Evolutionary conservation across 1,284 basidiomycete species (phyloP), one percentile per base, ranked within the genome.

Genomic region (Entoloma clypeatum): DNA sequence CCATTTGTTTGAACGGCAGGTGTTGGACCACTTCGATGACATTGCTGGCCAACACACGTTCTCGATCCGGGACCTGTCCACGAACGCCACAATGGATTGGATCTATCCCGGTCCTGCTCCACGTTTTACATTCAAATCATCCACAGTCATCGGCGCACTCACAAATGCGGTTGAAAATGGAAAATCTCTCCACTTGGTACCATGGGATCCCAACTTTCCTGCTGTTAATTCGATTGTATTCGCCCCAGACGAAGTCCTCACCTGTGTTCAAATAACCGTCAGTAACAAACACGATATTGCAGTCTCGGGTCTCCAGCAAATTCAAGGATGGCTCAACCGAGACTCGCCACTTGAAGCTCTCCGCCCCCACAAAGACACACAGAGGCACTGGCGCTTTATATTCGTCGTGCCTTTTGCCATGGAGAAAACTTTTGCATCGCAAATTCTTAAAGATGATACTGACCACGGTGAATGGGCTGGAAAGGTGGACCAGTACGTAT

Each of bases 261-360:
- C 22, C 25, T 21, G 21, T 24, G 30, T 41, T 31, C 39, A 45
- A 36, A 11, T 30, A 16, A 41, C 44, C 23, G 29, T 32, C 17
- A 13, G 18, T 4, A 22, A 25, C 14, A n/a, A 10, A 8, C 39
- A 45, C 22, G 23, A 31, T 36, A 19, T 32, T 19, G 32, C 33
- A 23, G 44, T 42, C 32, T 17, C 23, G 23, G 39, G 44, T 23
- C 21, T 42, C 26, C 21, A 36, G 22, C 39, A 21, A n/a, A 36
- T 45, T 42, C 44, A 45, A 31, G 19, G 21, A 36, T 46, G 30
- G 14, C 37, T 47, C 24, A 39, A 39, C 23, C 13, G 4, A 7
- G 17, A 9, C 2, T 18, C 13, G 17, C 19, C 31, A 23, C 43
- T 41, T 8, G 45, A 18, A 19, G 13, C 18, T 26, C 37, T 44